Conservation (phyloP, 805 yeast genomes). For the Sugiyamaella marilandica region DNA sequence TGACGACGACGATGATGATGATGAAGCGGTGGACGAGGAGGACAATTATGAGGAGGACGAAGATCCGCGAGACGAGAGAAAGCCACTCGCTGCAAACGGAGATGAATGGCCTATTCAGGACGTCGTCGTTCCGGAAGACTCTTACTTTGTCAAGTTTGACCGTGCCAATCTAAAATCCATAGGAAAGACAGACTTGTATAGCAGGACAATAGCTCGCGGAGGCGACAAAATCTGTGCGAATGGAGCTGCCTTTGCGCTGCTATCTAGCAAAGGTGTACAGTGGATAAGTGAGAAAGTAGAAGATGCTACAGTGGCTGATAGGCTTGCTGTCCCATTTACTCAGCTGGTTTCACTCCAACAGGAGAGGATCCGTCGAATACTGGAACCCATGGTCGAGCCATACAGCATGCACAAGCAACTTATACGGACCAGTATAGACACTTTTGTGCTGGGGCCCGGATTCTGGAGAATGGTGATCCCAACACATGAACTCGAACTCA, state of each 20-base stretch:
- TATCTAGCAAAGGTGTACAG: slow-evolving; percentile 38
- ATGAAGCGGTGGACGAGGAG: background rate
- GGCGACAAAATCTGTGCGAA: slow-evolving; percentile 8
- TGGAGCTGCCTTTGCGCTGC: slow-evolving; percentile 33
- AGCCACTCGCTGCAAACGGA: background rate
- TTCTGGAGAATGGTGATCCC: slow-evolving; percentile 8
- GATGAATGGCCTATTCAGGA: slow-evolving; percentile 13
- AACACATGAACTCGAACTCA: slow-evolving; percentile 9
- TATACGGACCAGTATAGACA: background rate
- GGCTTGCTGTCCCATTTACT: slow-evolving; percentile 8
- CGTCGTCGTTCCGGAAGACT: slow-evolving; percentile 8
- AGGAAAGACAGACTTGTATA: slow-evolving; percentile 10
- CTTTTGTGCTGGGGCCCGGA: slow-evolving; percentile 6
- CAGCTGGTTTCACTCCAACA: slow-evolving; percentile 9
- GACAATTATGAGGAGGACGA: background rate
- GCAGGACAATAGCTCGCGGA: slow-evolving; percentile 13
- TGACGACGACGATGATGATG: slow-evolving; percentile 9
- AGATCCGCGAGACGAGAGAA: background rate
- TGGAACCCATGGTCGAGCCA: slow-evolving; percentile 5
- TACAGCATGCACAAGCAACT: slow-evolving; percentile 5
- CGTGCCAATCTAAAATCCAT: background rate
- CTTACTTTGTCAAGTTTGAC: slow-evolving; percentile 7
- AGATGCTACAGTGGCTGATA: slow-evolving; percentile 11
- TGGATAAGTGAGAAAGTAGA: slow-evolving; percentile 34
- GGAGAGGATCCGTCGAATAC: slow-evolving; percentile 8